Conservation (phyloP, 1,284 basidiomycete genomes). For the Naganishia liquefaciens region DNA sequence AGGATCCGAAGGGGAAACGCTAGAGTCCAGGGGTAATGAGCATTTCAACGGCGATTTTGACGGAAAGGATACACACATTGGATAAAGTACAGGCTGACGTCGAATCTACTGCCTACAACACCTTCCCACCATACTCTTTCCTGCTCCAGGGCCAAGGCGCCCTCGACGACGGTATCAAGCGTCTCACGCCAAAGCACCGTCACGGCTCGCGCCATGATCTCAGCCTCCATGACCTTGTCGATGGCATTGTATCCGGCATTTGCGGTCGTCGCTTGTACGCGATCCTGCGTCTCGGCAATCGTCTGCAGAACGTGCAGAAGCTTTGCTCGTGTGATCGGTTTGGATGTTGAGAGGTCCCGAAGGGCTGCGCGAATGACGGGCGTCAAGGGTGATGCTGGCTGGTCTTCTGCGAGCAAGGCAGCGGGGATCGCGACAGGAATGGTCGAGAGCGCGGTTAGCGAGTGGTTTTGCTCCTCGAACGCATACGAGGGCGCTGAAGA, state of each 20-base stretch:
- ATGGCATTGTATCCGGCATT: slow-evolving; percentile 30
- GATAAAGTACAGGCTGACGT: slow-evolving; percentile 46
- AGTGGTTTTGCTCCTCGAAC: slow-evolving; percentile 45
- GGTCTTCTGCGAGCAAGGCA: slow-evolving; percentile 22
- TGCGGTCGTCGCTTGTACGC: slow-evolving; percentile 10
- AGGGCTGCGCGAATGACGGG: slow-evolving; percentile 40
- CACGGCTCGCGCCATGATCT: slow-evolving; percentile 49
- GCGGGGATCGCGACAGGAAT: slow-evolving; percentile 44
- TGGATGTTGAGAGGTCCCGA: slow-evolving; percentile 41
- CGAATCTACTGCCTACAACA: slow-evolving; percentile 38
- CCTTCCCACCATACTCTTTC: slow-evolving; percentile 50
- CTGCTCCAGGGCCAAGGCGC: slow-evolving; percentile 45
- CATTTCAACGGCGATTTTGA: neutral
- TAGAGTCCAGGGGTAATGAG: slow-evolving; percentile 33
- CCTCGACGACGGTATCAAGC: slow-evolving; percentile 45
- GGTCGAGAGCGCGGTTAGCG: slow-evolving; percentile 48
- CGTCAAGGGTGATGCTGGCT: slow-evolving; percentile 29
- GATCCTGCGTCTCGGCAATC: slow-evolving; percentile 31
- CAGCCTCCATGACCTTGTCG: slow-evolving; percentile 44
- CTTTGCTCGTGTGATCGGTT: slow-evolving; percentile 37
- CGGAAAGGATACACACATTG: slow-evolving; percentile 45
- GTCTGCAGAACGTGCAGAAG: slow-evolving; percentile 41
- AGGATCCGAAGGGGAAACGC: slow-evolving; percentile 50
- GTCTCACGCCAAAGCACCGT: slow-evolving; percentile 52
- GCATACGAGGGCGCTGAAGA: slow-evolving; percentile 46